These are phyloP conservation scores for Cercophora samala DNA, from an alignment of 495 filamentous ascomycete species.

Conservation along the genomic window DNA sequence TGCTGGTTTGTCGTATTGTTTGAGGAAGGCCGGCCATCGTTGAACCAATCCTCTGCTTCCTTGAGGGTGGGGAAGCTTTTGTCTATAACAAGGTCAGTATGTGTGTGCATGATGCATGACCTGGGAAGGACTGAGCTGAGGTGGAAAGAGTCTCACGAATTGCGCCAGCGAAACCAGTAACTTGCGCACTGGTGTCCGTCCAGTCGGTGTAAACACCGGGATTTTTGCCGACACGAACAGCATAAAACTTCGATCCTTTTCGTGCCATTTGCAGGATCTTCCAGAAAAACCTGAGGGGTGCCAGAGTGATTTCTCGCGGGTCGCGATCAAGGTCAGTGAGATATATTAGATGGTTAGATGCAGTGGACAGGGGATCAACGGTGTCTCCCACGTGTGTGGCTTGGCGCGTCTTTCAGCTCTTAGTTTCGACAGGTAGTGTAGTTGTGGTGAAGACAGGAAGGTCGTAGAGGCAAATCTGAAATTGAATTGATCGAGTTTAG, in stretches of 20 bases:
- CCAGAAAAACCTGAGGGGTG: background rate
- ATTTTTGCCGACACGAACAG: conserved; percentile 69
- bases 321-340: no score
- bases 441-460: background rate
- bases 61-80: conserved; percentile 73
- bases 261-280: background rate
- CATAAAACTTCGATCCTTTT: conserved; percentile 53
- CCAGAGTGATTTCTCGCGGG: background rate
- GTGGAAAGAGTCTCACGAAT: conserved; percentile 54
- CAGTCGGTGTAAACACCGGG: conserved; percentile 86
- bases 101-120: background rate
- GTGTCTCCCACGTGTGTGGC: background rate
- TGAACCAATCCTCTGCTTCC: conserved; percentile 76
- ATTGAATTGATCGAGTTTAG: background rate
- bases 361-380: no score
- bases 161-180: conserved; percentile 80
- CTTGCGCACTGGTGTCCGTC: conserved; percentile 75
- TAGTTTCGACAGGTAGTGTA: background rate
- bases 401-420: background rate
- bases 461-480: background rate
- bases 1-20: conserved; percentile 27
- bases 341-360: no score
- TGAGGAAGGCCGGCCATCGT: conserved; percentile 42
- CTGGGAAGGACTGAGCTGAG: no score
- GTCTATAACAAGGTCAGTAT: conserved; percentile 47